A percentile compares a stretch with the other conserved stretches of the same genome.
Evolutionary conservation across 345 rosid species (phyloP).

Genomic region (Angophora floribunda): DNA sequence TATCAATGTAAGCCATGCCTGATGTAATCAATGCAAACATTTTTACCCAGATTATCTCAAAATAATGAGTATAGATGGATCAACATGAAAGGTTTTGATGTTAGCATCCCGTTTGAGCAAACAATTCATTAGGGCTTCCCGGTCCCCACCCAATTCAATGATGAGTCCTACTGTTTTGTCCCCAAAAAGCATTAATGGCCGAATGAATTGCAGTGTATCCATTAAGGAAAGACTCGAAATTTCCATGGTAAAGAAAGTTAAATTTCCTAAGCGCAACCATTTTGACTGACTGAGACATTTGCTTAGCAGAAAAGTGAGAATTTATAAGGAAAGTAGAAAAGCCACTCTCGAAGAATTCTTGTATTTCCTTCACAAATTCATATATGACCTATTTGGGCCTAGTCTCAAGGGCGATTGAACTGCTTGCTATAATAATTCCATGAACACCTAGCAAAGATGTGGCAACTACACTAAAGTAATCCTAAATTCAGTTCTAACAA

Average conservation of each 20-base stretch:
- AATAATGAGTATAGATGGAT: neutral
- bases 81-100: neutral
- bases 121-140: neutral
- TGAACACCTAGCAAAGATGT: neutral
- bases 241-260: neutral
- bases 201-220: neutral
- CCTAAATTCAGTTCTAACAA: neutral
- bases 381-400: neutral
- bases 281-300: neutral
- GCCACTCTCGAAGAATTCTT: neutral
- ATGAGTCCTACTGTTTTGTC: neutral
- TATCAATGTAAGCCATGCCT: neutral
- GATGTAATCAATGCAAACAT: neutral
- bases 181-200: neutral
- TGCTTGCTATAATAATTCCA: neutral
- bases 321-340: neutral
- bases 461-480: neutral
- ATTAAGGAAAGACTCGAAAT: neutral
- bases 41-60: neutral
- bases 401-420: neutral
- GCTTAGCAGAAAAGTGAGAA: neutral
- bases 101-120: neutral
- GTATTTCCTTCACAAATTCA: neutral
- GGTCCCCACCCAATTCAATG: neutral
- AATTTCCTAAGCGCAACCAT: neutral